These are phyloP conservation scores for Syzygium grande DNA, from an alignment of 345 rosid genomes.

Conservation along the genomic window DNA sequence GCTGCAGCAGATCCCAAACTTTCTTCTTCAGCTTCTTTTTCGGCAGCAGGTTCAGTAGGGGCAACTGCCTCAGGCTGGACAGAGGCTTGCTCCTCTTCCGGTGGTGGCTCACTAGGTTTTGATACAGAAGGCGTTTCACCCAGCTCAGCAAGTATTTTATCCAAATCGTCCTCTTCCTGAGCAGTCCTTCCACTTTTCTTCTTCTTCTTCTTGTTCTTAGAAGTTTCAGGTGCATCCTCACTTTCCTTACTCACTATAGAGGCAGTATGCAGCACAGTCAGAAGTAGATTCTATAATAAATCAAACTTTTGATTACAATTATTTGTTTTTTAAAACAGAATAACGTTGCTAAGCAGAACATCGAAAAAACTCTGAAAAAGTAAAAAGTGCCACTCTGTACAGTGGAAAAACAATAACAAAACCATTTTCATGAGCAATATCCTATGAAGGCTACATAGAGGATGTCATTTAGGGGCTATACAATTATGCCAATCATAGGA, in stretches of 20 bases:
- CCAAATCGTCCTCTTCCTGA: conserved; percentile 94
- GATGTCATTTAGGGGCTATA: background rate
- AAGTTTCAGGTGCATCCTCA: conserved; percentile 48
- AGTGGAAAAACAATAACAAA: background rate
- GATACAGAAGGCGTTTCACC: conserved; percentile 41
- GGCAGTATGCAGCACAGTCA: background rate
- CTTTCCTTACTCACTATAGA: conserved; percentile 12
- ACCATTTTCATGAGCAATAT: background rate
- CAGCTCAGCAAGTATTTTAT: conserved; percentile 86
- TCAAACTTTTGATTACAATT: background rate
- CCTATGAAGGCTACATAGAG: background rate
- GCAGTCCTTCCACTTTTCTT: conserved; percentile 88
- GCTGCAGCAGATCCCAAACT: conserved; percentile 67
- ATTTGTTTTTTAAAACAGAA: background rate
- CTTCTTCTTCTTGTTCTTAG: conserved; percentile 76
- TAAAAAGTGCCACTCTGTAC: background rate
- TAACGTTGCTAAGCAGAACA: background rate
- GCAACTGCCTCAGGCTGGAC: conserved; percentile 36
- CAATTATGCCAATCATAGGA: background rate
- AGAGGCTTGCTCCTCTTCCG: conserved; percentile 41
- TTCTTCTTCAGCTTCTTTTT: conserved; percentile 76
- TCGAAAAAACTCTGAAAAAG: background rate
- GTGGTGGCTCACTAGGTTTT: conserved; percentile 28
- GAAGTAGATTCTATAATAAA: background rate
- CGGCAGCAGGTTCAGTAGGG: conserved; percentile 27